Evolutionary conservation across 805 yeast genomes (phyloP).

Genomic region (Kodamaea neixiangensis): DNA sequence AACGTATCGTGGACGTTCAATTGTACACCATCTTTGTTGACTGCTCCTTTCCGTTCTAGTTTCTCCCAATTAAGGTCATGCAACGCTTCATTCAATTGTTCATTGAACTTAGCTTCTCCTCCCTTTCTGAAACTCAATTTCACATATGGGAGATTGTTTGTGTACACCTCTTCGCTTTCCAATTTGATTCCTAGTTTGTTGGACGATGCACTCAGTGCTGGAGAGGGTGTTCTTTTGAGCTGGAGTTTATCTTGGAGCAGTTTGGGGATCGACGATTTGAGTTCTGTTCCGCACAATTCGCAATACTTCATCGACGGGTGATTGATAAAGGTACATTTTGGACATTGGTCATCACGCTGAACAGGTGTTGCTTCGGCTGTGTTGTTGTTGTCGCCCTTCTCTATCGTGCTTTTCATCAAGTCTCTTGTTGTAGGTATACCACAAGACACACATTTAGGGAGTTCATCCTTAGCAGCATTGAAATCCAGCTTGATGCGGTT

Average conservation of each 20-base stretch:
- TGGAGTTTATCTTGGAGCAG: constrained; percentile 5
- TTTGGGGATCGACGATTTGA: constrained; percentile 12
- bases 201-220: not conserved
- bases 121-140: constrained; percentile 77
- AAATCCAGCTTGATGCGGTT: constrained; percentile 38
- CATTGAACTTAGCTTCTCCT: constrained; percentile 58
- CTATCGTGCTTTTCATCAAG: constrained; percentile 7
- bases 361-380: constrained; percentile 15
- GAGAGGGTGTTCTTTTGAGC: not conserved
- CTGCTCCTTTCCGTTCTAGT: constrained; percentile 32
- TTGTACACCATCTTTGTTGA: constrained; percentile 26
- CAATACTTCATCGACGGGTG: constrained; percentile 78
- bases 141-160: constrained; percentile 40
- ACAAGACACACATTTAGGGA: constrained; percentile 42
- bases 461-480: constrained; percentile 19
- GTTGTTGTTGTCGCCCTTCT: constrained; percentile 14
- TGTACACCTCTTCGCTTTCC: constrained; percentile 36
- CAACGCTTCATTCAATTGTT: constrained; percentile 41
- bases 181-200: constrained; percentile 22
- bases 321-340: constrained; percentile 75
- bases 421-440: constrained; percentile 31
- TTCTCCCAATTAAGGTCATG: constrained; percentile 53
- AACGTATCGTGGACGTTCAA: constrained; percentile 3
- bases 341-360: constrained; percentile 43
- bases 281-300: constrained; percentile 79